Conservation (phyloP, 768 basidiomycete genomes). For the Lepiota brunneoincarnata region DNA sequence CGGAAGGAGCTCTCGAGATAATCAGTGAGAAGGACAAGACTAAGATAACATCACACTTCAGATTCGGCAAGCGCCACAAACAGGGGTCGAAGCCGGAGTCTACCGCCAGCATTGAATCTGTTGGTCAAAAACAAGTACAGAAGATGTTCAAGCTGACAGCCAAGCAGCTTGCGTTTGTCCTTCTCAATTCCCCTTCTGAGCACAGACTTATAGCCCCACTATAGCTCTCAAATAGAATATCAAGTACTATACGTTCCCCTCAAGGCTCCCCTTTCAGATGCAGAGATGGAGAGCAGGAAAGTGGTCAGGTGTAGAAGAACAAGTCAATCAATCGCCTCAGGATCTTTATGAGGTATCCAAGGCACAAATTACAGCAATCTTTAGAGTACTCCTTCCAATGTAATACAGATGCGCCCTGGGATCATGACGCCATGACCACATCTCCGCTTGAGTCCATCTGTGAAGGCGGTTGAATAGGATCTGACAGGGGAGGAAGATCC, state of each 20-base stretch:
- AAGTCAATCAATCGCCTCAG: neutral
- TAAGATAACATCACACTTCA: slow-evolving; percentile 1
- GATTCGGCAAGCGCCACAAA: neutral
- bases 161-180: slow-evolving; percentile 6
- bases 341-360: neutral
- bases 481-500: slow-evolving; percentile 54
- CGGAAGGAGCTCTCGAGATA: neutral
- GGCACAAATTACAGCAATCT: neutral
- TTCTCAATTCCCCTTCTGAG: neutral
- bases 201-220: neutral
- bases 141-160: slow-evolving; percentile 2
- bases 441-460: slow-evolving; percentile 34
- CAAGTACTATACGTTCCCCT: slow-evolving; percentile 86
- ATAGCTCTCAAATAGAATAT: slow-evolving; percentile 39
- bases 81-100: neutral
- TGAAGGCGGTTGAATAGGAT: slow-evolving; percentile 16
- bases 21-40: neutral
- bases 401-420: slow-evolving; percentile 3
- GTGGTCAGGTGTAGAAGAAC: slow-evolving; percentile 34
- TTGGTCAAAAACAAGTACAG: neutral
- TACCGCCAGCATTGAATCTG: no score
- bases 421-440: slow-evolving; percentile 37
- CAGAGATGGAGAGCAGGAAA: slow-evolving; percentile 47
- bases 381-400: slow-evolving; percentile 5
- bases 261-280: slow-evolving; percentile 53